Evolutionary conservation across 106 monocot genomes (phyloP), one percentile per base, ranked within the genome.

Genomic region (Dactylorhiza incarnata): DNA sequence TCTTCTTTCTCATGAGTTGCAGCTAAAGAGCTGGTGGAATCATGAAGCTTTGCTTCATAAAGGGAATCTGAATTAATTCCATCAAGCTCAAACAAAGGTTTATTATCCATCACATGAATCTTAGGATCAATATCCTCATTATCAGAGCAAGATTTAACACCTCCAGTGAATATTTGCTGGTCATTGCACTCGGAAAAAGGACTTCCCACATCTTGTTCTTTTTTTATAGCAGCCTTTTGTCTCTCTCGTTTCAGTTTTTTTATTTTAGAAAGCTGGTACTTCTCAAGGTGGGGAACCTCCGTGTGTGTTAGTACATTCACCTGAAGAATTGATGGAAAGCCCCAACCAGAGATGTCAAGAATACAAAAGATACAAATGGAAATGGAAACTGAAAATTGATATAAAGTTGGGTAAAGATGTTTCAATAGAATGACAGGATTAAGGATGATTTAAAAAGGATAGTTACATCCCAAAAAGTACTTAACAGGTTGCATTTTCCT

Each of bases 221-320:
- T 77, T 54, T 3, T 54, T 7, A 68, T 71, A 24, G 56, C 24
- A 77, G 79, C 68, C 62, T 25, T 48, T 20, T 5, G 68, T 48
- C 83, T 79, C 13, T 74, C 71, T 50, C 52, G 19, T 50, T 83
- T 83, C 70, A 76, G 13, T 26, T 74, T 29, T 26, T 73, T 5
- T 11, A 83, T 78, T 15, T 48, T 55, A 14, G 25, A 8, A 71
- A 80, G 74, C 22, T 71, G 65, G 0, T 15, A 0, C 3, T 66
- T 16, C 16, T 53, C 23, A 71, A 68, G 43, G 5, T 48, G 43
- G 12, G 80, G 71, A 46, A 83, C 74, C 68, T 83, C 80, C 24
- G 78, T 86, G 62, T 86, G 86, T 23, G 58, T 81, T 74, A 86
- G 77, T 12, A 86, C 66, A 71, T 86, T 78, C 37, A 86, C 86